A percentile compares a stretch with the other conserved stretches of the same genome.
Evolutionary conservation across 2,329 filamentous ascomycete species (phyloP).

Genomic region (Phialophora verrucosa): DNA sequence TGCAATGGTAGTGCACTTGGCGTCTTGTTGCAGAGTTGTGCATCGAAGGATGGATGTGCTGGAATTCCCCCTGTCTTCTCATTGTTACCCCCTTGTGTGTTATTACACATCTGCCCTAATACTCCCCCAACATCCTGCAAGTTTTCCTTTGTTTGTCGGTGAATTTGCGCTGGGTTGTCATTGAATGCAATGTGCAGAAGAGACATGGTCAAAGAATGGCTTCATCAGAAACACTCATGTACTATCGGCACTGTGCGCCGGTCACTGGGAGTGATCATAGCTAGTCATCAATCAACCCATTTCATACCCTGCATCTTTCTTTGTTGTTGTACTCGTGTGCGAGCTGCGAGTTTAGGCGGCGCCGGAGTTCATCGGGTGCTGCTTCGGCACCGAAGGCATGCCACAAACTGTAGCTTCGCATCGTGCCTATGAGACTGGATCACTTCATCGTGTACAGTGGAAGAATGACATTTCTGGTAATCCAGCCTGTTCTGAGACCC

Average conservation of each 20-base stretch:
- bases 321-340: neutral
- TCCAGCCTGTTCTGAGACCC: neutral
- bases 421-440: neutral
- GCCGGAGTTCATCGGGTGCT: neutral
- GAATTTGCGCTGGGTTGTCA: constrained; percentile 12
- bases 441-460: neutral
- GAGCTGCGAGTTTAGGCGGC: neutral
- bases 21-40: constrained; percentile 29
- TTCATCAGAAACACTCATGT: constrained; percentile 12
- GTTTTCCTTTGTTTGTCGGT: constrained; percentile 19
- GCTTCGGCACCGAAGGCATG: neutral
- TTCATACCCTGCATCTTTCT: constrained; percentile 7
- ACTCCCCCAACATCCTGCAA: constrained; percentile 17
- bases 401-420: neutral
- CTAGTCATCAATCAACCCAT: constrained; percentile 1
- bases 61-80: constrained; percentile 2
- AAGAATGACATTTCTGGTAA: neutral
- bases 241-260: constrained; percentile 5
- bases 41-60: constrained; percentile 17
- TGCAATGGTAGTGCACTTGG: constrained; percentile 24
- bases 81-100: constrained; percentile 14
- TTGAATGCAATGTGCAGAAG: constrained; percentile 11
- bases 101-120: constrained; percentile 29
- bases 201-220: constrained; percentile 15
- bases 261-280: constrained; percentile 8